Conservation (phyloP, 1,284 basidiomycete species). For the Pascua guehoae region DNA sequence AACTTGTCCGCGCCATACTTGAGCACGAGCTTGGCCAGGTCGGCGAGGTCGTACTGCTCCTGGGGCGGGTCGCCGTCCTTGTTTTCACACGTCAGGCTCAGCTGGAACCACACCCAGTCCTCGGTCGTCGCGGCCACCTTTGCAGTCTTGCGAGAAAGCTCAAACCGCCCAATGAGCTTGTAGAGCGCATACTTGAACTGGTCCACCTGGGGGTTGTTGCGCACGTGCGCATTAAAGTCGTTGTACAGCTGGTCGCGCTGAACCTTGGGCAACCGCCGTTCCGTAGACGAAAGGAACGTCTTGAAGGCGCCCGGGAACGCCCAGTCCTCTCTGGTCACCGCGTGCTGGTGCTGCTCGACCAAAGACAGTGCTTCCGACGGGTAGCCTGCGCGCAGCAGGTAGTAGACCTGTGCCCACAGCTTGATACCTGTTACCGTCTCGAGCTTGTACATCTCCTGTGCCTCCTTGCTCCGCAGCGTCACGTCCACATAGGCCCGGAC, state of each 20-base stretch:
- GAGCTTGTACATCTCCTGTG: conserved; percentile 77
- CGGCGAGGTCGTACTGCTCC: conserved; percentile 66
- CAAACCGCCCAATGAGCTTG: conserved; percentile 90
- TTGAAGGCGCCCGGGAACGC: conserved; percentile 81
- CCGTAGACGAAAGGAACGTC: conserved; percentile 77
- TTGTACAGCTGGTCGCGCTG: conserved; percentile 80
- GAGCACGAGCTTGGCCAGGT: conserved; percentile 73
- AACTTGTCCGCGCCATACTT: conserved; percentile 91
- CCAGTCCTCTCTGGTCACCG: conserved; percentile 74
- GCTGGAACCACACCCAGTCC: conserved; percentile 98
- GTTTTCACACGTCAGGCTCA: conserved; percentile 63
- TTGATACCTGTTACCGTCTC: conserved; percentile 83
- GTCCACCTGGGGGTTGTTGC: conserved; percentile 74
- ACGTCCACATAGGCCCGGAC: conserved; percentile 80
- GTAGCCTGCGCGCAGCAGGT: conserved; percentile 83
- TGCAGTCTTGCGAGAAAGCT: conserved; percentile 75
- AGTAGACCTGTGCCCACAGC: conserved; percentile 89
- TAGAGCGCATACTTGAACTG: conserved; percentile 95
- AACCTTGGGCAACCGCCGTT: conserved; percentile 70
- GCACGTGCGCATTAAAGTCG: conserved; percentile 88
- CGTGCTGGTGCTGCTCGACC: conserved; percentile 66
- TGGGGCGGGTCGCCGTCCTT: conserved; percentile 64
- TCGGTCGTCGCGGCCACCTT: conserved; percentile 88
- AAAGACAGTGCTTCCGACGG: conserved; percentile 73
- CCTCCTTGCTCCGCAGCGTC: conserved; percentile 57